Conservation (phyloP, 1,284 basidiomycete genomes). For the Amylostereum areolatum region DNA sequence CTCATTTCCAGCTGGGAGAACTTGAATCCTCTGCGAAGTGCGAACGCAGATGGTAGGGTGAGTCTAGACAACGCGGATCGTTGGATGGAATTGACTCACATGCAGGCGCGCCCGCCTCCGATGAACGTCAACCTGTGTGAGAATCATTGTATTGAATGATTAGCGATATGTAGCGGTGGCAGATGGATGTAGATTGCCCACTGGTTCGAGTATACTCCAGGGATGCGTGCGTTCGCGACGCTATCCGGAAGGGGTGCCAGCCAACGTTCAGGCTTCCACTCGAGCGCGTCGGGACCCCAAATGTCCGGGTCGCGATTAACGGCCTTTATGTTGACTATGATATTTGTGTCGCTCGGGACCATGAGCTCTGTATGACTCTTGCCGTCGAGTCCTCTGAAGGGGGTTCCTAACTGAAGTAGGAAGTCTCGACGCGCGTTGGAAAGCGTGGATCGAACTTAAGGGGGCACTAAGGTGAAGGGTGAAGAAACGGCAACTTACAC, state of each 20-base stretch:
- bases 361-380: neutral
- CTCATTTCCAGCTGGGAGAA: constrained; percentile 8
- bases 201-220: neutral
- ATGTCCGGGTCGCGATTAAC: constrained; percentile 14
- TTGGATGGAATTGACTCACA: neutral
- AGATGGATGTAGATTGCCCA: no score
- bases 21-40: constrained; percentile 17
- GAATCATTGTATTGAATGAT: neutral
- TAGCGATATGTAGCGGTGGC: neutral
- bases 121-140: constrained; percentile 5
- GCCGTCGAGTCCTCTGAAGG: constrained; percentile 13
- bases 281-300: constrained; percentile 20
- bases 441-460: neutral
- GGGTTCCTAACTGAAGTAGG: constrained; percentile 15
- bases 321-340: constrained; percentile 13
- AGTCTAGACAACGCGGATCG: no score
- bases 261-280: constrained; percentile 23
- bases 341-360: neutral
- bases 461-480: neutral
- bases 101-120: constrained; percentile 3
- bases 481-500: constrained; percentile 27
- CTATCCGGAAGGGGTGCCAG: constrained; percentile 4
- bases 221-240: neutral
- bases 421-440: constrained; percentile 1
- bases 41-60: constrained; percentile 7